Percentiles rank a stretch among this genome's conserved stretches.
Evolutionary conservation across 1,139 yeast genomes (phyloP).

Genomic region (Candida glucosophila): DNA sequence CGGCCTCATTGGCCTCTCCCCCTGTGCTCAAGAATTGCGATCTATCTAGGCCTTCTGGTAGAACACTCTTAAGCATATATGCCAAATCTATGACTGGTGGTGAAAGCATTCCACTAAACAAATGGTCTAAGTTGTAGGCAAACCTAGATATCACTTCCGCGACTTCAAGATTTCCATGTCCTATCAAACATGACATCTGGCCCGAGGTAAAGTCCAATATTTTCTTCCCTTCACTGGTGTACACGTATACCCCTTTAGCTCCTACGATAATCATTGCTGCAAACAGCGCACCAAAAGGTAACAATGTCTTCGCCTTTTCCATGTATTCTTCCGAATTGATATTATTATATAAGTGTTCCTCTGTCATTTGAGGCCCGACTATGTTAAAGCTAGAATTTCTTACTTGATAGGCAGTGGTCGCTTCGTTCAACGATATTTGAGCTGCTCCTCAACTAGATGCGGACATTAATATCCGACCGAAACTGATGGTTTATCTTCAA

Average conservation of each 20-base stretch:
- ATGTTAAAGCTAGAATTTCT: too few species aligned
- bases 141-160: constrained; percentile 67
- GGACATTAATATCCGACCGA: too few species aligned
- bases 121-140: constrained; percentile 63
- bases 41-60: constrained; percentile 67
- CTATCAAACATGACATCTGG: constrained; percentile 91
- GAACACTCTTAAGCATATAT: constrained; percentile 39
- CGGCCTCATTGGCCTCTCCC: constrained; percentile 97
- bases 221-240: constrained; percentile 69
- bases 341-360: constrained; percentile 2
- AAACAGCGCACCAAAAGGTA: constrained; percentile 2
- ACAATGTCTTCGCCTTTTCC: constrained; percentile 1
- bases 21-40: constrained; percentile 88
- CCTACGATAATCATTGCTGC: constrained; percentile 1
- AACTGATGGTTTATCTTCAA: too few species aligned
- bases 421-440: too few species aligned
- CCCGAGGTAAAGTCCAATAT: constrained; percentile 92
- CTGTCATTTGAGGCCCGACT: too few species aligned
- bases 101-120: constrained; percentile 76
- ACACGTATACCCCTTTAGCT: constrained; percentile 66
- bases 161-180: constrained; percentile 73
- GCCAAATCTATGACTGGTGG: constrained; percentile 49
- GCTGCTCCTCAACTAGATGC: too few species aligned
- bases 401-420: too few species aligned
- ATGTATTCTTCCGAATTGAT: constrained; percentile 1